Evolutionary conservation across 306 rosid species (phyloP), one percentile per base, ranked within the genome.

Genomic region (Hippophae rhamnoides): DNA sequence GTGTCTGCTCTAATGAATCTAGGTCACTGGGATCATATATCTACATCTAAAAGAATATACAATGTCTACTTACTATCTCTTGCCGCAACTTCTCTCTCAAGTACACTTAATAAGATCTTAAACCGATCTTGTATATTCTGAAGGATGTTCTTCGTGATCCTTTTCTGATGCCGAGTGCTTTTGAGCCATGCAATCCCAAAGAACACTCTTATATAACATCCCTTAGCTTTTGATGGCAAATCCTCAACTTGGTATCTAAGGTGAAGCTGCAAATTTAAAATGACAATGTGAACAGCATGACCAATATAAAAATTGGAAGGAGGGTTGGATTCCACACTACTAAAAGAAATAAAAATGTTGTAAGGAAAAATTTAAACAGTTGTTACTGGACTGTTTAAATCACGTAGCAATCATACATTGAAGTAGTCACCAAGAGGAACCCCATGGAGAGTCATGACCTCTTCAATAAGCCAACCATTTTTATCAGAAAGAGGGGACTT

Each of bases 101-200:
- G 69, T 56, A 73, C 58, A 58, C 73, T 26, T 49, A 82, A 72
- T 25, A 74, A 73, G 13, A 69, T 70, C 76, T 88, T 74, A 64
- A 77, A 62, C 58, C 76, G 78, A 57, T 67, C 77, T 57, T 65
- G 71, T 48, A 76, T 81, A 79, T 79, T 81, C 78, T 82, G 76
- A 7, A 76, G 65, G 74, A 93, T 78, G 67, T 82, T 88, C 77
- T 86, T 88, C 3, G 89, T 69, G 50, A 84, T 84, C 74, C 84
- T 84, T 75, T 84, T 93, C 78, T 78, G 85, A 57, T 82, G 81
- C 81, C 75, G 84, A 10, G 97, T 71, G 76, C 82, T 66, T 80
- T 93, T 93, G 67, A 82, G 86, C 99, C 99, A 93, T 54, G 85
- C 95, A 63, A 84, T 72, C 67, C 95, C 99, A 75, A 82, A 84